Base-by-base conservation (phyloP, 2,329 filamentous ascomycete genomes). In the Aspergillus sp. region DNA sequence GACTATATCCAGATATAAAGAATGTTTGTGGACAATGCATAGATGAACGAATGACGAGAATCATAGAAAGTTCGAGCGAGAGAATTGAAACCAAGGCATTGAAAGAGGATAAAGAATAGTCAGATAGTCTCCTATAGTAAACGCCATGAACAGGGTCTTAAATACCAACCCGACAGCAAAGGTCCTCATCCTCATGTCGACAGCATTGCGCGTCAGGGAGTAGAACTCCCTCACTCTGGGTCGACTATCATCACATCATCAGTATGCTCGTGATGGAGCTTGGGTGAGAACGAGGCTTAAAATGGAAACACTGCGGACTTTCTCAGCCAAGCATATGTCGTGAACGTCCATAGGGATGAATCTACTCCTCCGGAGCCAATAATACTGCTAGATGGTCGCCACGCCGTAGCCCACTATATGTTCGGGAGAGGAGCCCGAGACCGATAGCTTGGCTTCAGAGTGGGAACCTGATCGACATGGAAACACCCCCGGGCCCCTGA, bases 381-480 rank as follows among this genome's bases (percentile, higher is more conserved):
- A 38, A 52, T 51, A 13, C 35, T 44, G 40, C 19, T 26, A 13
- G 30, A 22, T n/a, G 16, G 38, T 47, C 46, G 55, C 33, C 40
- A 49, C 51, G 14, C 42, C 42, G 36, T 41, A 52, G 42, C 49
- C 50, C 45, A 49, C 51, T 54, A 56, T 56, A 56, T 46, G 52
- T 43, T 53, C 53, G 53, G 57, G 53, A 49, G 26, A 53, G 47
- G 46, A 47, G 47, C 26, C 55, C 55, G 53, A 45, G 47, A 35
- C 41, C 47, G 47, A 56, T 58, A 60, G 55, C 55, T 54, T 52
- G 55, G 46, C 38, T 41, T 40, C 35, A 42, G 32, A 46, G 51
- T 52, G 53, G 55, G 45, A 51, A 52, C 51, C 20, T 45, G 57
- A 60, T 60, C 57, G 49, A 53, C 55, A 52, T 44, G 22, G 22